Conservation (phyloP, 805 yeast genomes). For the Barnettozyma pratensis region DNA sequence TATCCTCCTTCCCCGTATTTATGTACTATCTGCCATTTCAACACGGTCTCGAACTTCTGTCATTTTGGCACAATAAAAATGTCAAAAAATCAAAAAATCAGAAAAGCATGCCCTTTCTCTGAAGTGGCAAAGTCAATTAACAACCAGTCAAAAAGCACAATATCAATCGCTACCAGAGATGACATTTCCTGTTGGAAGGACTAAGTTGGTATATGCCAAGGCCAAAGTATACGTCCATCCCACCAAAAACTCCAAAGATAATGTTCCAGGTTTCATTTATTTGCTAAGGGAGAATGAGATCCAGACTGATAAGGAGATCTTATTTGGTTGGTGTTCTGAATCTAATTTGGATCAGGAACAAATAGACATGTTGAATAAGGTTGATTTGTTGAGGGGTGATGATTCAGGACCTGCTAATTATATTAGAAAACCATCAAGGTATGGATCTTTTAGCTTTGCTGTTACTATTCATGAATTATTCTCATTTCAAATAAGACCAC, state of each 20-base stretch:
- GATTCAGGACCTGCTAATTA: conserved; percentile 13
- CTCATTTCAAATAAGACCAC: conserved; percentile 79
- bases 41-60: no score
- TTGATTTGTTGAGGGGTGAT: conserved; percentile 34
- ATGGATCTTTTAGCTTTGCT: conserved; percentile 61
- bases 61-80: no score
- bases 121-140: not conserved
- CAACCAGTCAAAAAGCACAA: no score
- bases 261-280: conserved; percentile 72
- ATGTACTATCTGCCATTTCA: no score
- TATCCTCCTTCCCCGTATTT: no score
- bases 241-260: conserved; percentile 64
- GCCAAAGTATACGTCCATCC: conserved; percentile 84
- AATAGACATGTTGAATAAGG: conserved; percentile 38
- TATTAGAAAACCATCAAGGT: conserved; percentile 47
- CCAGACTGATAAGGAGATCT: conserved; percentile 39
- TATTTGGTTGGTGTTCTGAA: conserved; percentile 69
- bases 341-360: conserved; percentile 42
- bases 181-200: conserved; percentile 17
- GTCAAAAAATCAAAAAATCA: not conserved
- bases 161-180: not conserved
- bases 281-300: conserved; percentile 50
- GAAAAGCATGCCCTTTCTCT: not conserved
- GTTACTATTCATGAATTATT: conserved; percentile 55
- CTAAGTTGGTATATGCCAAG: conserved; percentile 38